These are phyloP conservation scores for Fonsecaea pedrosoi DNA, from an alignment of 2,329 filamentous ascomycete species.

Conservation along the genomic window DNA sequence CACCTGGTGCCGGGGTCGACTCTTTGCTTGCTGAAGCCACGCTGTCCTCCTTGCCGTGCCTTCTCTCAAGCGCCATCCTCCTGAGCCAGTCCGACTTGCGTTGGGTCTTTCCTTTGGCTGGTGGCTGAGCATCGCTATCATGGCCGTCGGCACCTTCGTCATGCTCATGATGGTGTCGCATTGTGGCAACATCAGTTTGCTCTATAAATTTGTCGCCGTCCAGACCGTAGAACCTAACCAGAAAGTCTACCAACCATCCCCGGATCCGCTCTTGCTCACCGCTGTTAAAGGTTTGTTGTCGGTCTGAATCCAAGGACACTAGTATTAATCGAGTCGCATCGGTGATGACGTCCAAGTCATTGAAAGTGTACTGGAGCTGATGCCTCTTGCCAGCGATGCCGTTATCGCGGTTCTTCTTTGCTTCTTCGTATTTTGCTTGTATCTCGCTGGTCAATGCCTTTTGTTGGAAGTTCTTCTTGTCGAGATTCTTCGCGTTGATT, in stretches of 20 bases:
- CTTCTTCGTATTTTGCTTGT: conserved; percentile 90
- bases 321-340: conserved; percentile 58
- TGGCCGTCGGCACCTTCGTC: conserved; percentile 71
- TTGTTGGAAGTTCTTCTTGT: conserved; percentile 88
- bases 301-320: conserved; percentile 58
- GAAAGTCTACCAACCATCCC: conserved; percentile 77
- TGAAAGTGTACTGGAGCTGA: conserved; percentile 78
- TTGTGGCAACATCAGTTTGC: conserved; percentile 62
- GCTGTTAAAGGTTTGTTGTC: conserved; percentile 56
- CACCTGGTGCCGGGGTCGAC: conserved; percentile 68
- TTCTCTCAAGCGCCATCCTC: conserved; percentile 81
- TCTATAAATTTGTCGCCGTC: conserved; percentile 72
- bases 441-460: conserved; percentile 91
- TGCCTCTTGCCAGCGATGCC: conserved; percentile 67
- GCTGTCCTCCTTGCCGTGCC: conserved; percentile 81
- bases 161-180: conserved; percentile 72
- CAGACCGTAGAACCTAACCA: conserved; percentile 78
- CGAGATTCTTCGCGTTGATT: conserved; percentile 82
- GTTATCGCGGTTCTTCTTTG: conserved; percentile 73
- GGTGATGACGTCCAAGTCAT: conserved; percentile 70
- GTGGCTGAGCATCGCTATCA: conserved; percentile 72
- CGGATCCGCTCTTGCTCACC: conserved; percentile 74
- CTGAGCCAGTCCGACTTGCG: conserved; percentile 81
- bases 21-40: conserved; percentile 81
- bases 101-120: conserved; percentile 72